Base-by-base conservation (phyloP, 2,329 filamentous ascomycete species). In the Xylariaceae sp. region DNA sequence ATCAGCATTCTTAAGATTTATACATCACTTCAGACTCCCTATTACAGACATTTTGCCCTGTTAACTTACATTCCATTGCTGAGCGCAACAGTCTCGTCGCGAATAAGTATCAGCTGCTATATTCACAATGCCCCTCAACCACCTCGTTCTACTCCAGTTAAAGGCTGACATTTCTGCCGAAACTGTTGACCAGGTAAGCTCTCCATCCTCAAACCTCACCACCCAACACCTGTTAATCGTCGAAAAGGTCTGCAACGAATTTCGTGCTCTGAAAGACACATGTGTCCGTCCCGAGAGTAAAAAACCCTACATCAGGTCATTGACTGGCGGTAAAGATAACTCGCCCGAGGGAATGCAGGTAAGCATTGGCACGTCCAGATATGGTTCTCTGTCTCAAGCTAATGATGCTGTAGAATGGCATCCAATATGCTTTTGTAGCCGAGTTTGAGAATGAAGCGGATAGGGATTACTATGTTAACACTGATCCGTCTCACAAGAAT, bases 271-370 rank as follows among this genome's bases (percentile, higher is more conserved):
- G 2, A 75, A 76, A 57, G 70, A 82, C 4, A 74, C 74, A 13
- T 89, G 86, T 65, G 40, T 87, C 3, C 79, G 85, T 55, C 82
- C 84, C 11, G 72, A 71, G 2, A 79, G 81, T 0, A 71, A 82
- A 9, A 70, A 79, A 53, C 78, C 79, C 0, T 89, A 89, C 60
- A 81, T 89, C 51, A 76, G 75, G 50, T 75, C 78, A 0, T 71
- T 78, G 14, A 74, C 75, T 0, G 85, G 84, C 0, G 85, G 86
- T 0, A 72, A 70, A 49, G 81, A 89, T 61, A 85, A 81, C 61
- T 86, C 81, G 31, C 74, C 73, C 0, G 84, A 88, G 65, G 81
- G 79, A 7, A 68, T 76, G 38, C 78, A 85, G 71, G 84, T 87
- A 72, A 52, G 69, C 60, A 2, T 31, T 13, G 11, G 38, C 31